phyloP scores from a whole-genome alignment of 345 rosid genomes.

The Microthlaspi erraticum region DNA sequence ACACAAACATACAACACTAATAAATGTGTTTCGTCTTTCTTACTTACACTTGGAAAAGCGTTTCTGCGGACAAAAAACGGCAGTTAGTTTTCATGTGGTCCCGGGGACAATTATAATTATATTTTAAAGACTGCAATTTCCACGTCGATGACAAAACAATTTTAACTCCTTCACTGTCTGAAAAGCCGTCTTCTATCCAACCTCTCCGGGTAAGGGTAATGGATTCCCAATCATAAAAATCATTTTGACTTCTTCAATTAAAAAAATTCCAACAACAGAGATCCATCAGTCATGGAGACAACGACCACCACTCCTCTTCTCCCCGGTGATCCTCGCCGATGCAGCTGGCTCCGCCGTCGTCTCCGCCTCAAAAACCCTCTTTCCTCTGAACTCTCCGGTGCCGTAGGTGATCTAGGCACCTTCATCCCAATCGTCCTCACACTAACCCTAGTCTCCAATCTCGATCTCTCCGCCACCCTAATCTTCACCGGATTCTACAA shows the following conservation, averaged over 20 bases:
- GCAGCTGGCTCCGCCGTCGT: conserved; percentile 52
- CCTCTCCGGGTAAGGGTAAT: background rate
- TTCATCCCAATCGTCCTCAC: conserved; percentile 79
- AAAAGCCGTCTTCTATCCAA: conserved; percentile 45
- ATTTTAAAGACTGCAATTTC: background rate
- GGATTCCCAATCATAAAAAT: background rate
- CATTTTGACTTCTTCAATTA: background rate
- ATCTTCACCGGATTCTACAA: conserved; percentile 79
- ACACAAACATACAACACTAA: too few species aligned
- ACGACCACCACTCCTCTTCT: conserved; percentile 45
- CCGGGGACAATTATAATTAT: background rate
- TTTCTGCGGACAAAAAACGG: background rate
- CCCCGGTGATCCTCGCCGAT: conserved; percentile 22
- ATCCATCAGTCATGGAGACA: conserved; percentile 41
- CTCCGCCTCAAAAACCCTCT: conserved; percentile 51
- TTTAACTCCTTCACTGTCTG: conserved; percentile 19
- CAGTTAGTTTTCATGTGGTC: background rate
- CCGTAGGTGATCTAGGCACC: conserved; percentile 85
- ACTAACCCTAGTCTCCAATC: conserved; percentile 67
- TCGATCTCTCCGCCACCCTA: conserved; percentile 75
- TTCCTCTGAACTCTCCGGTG: conserved; percentile 76
- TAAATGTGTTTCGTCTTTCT: too few species aligned
- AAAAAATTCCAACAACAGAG: background rate
- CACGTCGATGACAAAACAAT: background rate
- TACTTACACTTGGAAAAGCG: background rate